Percentiles rank a stretch among this genome's conserved stretches.
Conservation (phyloP, 345 rosid genomes). For the Alliaria petiolata region DNA sequence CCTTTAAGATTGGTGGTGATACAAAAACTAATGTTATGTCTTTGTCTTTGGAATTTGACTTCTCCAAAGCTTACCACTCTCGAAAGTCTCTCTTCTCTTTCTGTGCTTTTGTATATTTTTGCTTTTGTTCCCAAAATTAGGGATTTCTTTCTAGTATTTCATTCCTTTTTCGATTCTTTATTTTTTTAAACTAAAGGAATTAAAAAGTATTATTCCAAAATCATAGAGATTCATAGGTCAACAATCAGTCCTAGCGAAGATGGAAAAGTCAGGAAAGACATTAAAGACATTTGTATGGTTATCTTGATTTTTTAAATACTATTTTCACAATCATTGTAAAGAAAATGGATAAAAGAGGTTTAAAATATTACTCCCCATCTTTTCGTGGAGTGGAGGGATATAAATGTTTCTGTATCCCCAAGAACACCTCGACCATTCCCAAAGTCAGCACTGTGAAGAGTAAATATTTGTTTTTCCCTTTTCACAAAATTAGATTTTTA, state of each 20-base stretch:
- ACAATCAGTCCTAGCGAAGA: neutral
- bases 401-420: neutral
- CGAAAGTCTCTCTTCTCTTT: neutral
- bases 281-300: neutral
- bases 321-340: neutral
- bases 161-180: neutral
- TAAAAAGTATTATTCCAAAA: too few species aligned
- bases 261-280: neutral
- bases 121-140: neutral
- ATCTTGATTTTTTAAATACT: neutral
- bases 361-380: neutral
- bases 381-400: neutral
- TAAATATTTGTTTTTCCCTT: neutral
- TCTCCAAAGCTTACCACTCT: neutral
- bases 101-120: neutral
- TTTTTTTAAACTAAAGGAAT: too few species aligned
- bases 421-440: neutral
- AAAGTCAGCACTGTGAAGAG: neutral
- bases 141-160: neutral
- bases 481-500: neutral
- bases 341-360: neutral
- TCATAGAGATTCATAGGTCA: neutral
- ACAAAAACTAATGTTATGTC: neutral
- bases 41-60: conserved; percentile 1
- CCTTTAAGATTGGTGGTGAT: neutral